phyloP scores from a whole-genome alignment of 2,329 filamentous ascomycete species.

The Cladophialophora psammophila region DNA sequence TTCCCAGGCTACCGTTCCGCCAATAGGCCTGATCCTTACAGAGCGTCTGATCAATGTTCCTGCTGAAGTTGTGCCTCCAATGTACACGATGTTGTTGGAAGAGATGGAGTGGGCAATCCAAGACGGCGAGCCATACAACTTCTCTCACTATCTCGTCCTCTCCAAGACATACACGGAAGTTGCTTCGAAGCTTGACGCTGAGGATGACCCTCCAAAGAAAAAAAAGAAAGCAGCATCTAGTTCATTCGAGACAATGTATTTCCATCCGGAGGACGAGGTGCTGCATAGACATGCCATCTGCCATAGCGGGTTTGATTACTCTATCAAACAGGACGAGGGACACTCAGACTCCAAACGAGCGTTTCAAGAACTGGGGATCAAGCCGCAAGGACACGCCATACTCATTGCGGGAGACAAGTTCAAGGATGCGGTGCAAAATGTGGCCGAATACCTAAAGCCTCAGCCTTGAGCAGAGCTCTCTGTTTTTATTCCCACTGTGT shows the following conservation, averaged over 20 bases:
- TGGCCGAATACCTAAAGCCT: conserved; percentile 75
- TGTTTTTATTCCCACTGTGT: conserved; percentile 55
- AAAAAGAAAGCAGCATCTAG: conserved; percentile 67
- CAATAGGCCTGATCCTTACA: conserved; percentile 85
- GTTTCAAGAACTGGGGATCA: conserved; percentile 92
- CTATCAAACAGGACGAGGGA: conserved; percentile 77
- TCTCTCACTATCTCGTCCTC: conserved; percentile 89
- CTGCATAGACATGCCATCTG: conserved; percentile 77
- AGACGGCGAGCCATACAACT: conserved; percentile 89
- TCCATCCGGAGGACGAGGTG: conserved; percentile 95
- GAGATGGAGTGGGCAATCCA: conserved; percentile 88
- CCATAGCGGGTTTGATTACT: conserved; percentile 76
- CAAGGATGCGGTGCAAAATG: conserved; percentile 74
- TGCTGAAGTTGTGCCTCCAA: conserved; percentile 86
- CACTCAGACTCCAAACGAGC: conserved; percentile 90
- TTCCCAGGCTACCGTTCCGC: conserved; percentile 58
- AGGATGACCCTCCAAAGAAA: conserved; percentile 66
- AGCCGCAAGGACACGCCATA: conserved; percentile 82
- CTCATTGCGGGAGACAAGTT: conserved; percentile 84
- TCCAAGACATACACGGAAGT: conserved; percentile 94
- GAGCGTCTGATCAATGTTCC: conserved; percentile 97
- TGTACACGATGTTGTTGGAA: conserved; percentile 93
- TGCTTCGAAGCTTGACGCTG: conserved; percentile 76
- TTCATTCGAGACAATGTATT: conserved; percentile 76
- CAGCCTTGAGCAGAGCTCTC: conserved; percentile 30